Percentiles rank a stretch among this genome's conserved stretches.
Conservation (phyloP, 208 protist genomes). For the Crithidia acanthocephali region DNA sequence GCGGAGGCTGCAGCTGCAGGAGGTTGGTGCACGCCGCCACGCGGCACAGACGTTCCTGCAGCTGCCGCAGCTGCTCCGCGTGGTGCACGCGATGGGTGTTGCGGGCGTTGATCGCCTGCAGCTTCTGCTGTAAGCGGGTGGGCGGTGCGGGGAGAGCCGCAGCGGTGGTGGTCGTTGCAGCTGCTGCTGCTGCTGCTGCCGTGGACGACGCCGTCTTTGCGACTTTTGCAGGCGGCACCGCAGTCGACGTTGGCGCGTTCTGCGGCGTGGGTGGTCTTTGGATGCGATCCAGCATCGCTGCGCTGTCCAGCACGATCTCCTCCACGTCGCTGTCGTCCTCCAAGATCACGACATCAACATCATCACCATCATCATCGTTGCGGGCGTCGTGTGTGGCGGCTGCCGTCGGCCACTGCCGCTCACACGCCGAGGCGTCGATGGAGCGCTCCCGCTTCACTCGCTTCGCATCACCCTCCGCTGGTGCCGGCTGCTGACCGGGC, state of each 20-base stretch:
- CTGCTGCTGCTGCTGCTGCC: no score
- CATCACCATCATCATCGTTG: no score
- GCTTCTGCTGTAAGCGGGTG: conserved; percentile 26
- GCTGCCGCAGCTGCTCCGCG: conserved; percentile 32
- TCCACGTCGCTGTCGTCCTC: conserved; percentile 12
- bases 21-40: conserved; percentile 60
- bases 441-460: conserved; percentile 4
- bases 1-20: conserved; percentile 27
- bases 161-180: no score
- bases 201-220: conserved; percentile 1
- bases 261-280: not conserved
- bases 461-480: not conserved
- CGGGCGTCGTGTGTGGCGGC: not conserved
- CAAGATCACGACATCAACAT: conserved; percentile 4
- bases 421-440: not conserved
- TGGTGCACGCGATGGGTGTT: conserved; percentile 45
- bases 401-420: not conserved
- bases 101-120: conserved; percentile 49
- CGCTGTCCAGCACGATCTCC: not conserved
- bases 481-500: not conserved
- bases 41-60: conserved; percentile 30
- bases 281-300: not conserved
- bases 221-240: conserved; percentile 7
- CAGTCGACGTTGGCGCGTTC: not conserved
- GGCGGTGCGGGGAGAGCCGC: conserved; percentile 5